Evolutionary conservation across 2,329 filamentous ascomycete species (phyloP).

Genomic region (Cadophora malorum): DNA sequence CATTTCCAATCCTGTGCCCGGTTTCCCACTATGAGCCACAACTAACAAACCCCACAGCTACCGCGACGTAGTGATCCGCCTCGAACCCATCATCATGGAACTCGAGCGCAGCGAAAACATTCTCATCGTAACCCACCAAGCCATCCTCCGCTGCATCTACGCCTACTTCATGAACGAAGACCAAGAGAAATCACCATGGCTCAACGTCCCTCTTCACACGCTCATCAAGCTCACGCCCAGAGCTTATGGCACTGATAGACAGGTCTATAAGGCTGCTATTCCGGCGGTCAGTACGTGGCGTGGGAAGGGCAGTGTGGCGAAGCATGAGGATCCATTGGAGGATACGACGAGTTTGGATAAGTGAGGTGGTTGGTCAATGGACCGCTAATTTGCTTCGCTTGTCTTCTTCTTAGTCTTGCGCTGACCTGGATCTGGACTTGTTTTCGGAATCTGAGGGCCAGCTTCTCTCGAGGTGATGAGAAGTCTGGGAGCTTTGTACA

Average conservation of each 20-base stretch:
- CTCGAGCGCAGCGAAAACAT: conserved; percentile 96
- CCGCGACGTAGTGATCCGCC: conserved; percentile 94
- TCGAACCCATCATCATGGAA: conserved; percentile 99
- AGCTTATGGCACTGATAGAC: conserved; percentile 91
- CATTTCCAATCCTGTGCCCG: too few relatives aligned
- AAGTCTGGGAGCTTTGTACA: background rate
- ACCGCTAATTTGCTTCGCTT: background rate
- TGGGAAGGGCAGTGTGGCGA: conserved; percentile 89
- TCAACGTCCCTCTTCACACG: conserved; percentile 96
- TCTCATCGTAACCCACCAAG: conserved; percentile 97
- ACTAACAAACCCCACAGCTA: conserved; percentile 52
- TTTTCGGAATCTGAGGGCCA: too few relatives aligned
- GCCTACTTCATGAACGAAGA: conserved; percentile 99
- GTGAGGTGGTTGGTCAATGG: conserved; percentile 6
- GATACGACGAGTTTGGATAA: conserved; percentile 32
- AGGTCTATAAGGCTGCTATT: conserved; percentile 88
- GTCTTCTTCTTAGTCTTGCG: background rate
- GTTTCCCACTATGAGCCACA: too few relatives aligned
- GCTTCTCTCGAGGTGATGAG: too few relatives aligned
- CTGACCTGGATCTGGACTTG: background rate
- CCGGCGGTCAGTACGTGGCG: conserved; percentile 96
- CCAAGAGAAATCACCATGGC: conserved; percentile 93
- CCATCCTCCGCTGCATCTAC: conserved; percentile 95
- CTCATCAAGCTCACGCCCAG: conserved; percentile 95
- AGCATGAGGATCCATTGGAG: conserved; percentile 66